Evolutionary conservation across 2,329 filamentous ascomycete species (phyloP).

Genomic region (Trichoderma sp.): DNA sequence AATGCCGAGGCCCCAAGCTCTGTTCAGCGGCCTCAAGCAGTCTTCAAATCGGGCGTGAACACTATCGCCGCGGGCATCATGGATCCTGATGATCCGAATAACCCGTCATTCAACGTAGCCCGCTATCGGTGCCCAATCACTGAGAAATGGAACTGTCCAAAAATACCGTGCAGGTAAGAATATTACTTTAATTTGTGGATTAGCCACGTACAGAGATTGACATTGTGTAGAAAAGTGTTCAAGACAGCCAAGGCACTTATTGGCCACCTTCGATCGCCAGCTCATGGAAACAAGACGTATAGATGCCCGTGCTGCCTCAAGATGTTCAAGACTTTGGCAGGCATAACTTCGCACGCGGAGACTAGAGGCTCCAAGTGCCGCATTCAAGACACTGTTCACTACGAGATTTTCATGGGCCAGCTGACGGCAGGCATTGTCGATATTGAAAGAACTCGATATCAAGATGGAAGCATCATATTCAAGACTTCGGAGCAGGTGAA

Average conservation of each 20-base stretch:
- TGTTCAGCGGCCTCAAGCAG: background rate
- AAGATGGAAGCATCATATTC: conserved; percentile 34
- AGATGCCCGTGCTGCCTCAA: conserved; percentile 49
- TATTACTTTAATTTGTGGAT: background rate
- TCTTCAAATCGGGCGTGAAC: conserved; percentile 24
- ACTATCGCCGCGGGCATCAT: conserved; percentile 23
- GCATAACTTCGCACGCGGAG: conserved; percentile 53
- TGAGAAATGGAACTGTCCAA: conserved; percentile 55
- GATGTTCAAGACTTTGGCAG: conserved; percentile 43
- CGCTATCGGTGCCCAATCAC: conserved; percentile 48
- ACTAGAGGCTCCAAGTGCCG: conserved; percentile 44
- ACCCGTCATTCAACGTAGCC: conserved; percentile 48
- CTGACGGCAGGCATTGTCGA: conserved; percentile 37
- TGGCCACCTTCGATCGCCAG: conserved; percentile 46
- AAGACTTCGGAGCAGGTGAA: conserved; percentile 25
- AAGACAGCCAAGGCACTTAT: conserved; percentile 36
- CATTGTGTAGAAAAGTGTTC: conserved; percentile 43
- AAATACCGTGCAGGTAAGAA: conserved; percentile 52
- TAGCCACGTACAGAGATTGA: background rate
- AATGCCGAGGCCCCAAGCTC: background rate
- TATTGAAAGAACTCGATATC: conserved; percentile 24
- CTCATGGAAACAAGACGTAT: conserved; percentile 40
- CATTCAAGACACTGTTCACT: conserved; percentile 45
- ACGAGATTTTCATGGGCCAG: conserved; percentile 35
- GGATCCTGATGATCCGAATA: conserved; percentile 47